Evolutionary conservation across 2,329 filamentous ascomycete species (phyloP).

Genomic region (Alternaria triticimaculans): DNA sequence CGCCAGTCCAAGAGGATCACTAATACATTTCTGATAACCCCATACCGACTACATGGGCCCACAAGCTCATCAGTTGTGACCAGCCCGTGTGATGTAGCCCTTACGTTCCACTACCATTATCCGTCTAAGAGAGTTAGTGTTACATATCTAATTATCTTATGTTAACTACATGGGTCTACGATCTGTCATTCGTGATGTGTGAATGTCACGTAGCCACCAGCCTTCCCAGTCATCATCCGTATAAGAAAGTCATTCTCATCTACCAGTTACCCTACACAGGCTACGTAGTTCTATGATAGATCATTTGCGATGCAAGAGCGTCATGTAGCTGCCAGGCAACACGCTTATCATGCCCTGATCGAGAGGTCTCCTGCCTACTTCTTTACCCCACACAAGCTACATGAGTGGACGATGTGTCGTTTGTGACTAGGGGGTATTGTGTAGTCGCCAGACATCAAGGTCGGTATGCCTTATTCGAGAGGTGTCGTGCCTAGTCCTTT

Average conservation of each 20-base stretch:
- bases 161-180: background rate
- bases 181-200: background rate
- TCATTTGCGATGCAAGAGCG: background rate
- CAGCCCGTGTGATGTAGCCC: too few relatives aligned
- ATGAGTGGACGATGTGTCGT: background rate
- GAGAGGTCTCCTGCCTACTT: background rate
- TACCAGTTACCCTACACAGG: background rate
- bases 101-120: too few relatives aligned
- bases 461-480: background rate
- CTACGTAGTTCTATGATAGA: background rate
- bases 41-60: background rate
- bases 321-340: background rate
- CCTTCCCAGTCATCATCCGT: background rate
- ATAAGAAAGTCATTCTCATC: background rate
- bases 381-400: accelerated
- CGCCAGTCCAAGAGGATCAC: background rate
- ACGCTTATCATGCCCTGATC: background rate
- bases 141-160: too few relatives aligned
- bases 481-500: accelerated
- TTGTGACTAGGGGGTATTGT: background rate
- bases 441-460: background rate
- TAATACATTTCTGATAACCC: background rate
- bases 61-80: background rate
- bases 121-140: too few relatives aligned
- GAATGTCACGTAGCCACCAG: background rate